Evolutionary conservation across 225 moss, liverwort and hornwort genomes (phyloP), one percentile per base, ranked within the genome.

Genomic region (Climacium dendroides): DNA sequence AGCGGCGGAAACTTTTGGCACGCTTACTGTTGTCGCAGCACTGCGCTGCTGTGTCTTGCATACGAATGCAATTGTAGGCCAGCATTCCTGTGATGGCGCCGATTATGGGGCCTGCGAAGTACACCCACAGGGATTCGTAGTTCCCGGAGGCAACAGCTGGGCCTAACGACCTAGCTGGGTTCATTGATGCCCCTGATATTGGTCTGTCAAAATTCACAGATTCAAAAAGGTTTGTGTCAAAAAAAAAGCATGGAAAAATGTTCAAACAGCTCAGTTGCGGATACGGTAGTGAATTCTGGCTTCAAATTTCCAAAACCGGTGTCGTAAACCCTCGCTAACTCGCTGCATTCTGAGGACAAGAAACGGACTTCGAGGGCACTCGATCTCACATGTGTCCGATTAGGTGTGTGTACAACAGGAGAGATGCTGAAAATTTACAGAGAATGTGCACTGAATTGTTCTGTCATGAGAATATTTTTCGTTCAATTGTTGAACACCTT

Each of bases 151-250:
- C 95, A 3, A 97, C 85, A 2, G 96, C 96, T 54, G 97, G 95
- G 25, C 98, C 98, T 14, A 98, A 57, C 14, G 92, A 94, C 74
- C 98, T 92, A 25, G 98, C 97, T 9, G 98, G 97, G 66, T 98
- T 98, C 97, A 97, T 97, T 11, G 98, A 98, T 26, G 95, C 98
- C 30, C 97, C 98, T 1, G 93, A 96, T 83, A 98, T 96, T 2
- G 97, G 93, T 65, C 98, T 98, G 93, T 30, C 74, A 70, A n/a
- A n/a, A n/a, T 34, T 39, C 59, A 73, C 54, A 63, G 6, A 62
- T 62, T 43, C 47, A 35, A 8, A 20, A 35, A 29, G 41, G 11
- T 6, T n/a, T 25, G 54, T 15, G n/a, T 77, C n/a, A 30, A 10
- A 10, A 22, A 32, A 20, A 32, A 1, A 22, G 20, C 41, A 8